Percentiles rank a stretch among this genome's conserved stretches.
These are phyloP conservation scores for Gloeostereum incarnatum DNA, from an alignment of 768 basidiomycete species.

Conservation along the genomic window DNA sequence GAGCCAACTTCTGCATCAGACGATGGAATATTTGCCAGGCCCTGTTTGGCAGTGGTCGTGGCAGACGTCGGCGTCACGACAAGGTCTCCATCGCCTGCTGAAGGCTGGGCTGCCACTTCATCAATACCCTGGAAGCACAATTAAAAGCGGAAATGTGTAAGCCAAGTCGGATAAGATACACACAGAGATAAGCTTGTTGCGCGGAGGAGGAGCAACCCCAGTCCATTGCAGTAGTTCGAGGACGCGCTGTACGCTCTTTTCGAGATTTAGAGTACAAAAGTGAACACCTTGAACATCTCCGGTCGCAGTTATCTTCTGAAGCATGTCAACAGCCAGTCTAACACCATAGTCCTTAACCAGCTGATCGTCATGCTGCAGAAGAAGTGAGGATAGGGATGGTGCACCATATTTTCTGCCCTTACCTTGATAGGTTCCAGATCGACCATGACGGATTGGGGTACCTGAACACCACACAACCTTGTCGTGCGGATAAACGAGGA, in stretches of 20 bases:
- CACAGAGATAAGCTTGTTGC: constrained; percentile 66
- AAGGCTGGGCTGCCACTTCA: constrained; percentile 21
- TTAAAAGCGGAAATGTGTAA: not conserved
- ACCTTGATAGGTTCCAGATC: constrained; percentile 75
- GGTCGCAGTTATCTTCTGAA: constrained; percentile 44
- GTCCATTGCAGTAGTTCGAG: constrained; percentile 77
- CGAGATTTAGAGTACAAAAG: constrained; percentile 94
- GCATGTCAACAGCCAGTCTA: constrained; percentile 72
- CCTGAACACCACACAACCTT: constrained; percentile 75
- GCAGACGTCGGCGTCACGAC: constrained; percentile 61
- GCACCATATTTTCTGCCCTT: constrained; percentile 12
- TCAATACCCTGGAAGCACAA: constrained; percentile 1
- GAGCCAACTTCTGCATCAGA: constrained; percentile 51
- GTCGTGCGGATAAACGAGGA: constrained; percentile 87
- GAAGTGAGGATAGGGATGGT: not conserved
- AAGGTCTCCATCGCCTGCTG: constrained; percentile 23
- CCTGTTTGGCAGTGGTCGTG: constrained; percentile 48
- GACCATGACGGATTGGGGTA: constrained; percentile 58
- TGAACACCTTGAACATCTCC: constrained; percentile 71
- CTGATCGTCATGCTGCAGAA: constrained; percentile 76
- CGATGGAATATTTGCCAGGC: constrained; percentile 38
- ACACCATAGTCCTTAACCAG: constrained; percentile 95
- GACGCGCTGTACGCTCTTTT: constrained; percentile 86
- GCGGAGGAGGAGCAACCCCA: constrained; percentile 26
- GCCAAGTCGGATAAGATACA: constrained; percentile 8